Conservation (phyloP, 1,139 yeast species). For the Yamadazyma dendronema region DNA sequence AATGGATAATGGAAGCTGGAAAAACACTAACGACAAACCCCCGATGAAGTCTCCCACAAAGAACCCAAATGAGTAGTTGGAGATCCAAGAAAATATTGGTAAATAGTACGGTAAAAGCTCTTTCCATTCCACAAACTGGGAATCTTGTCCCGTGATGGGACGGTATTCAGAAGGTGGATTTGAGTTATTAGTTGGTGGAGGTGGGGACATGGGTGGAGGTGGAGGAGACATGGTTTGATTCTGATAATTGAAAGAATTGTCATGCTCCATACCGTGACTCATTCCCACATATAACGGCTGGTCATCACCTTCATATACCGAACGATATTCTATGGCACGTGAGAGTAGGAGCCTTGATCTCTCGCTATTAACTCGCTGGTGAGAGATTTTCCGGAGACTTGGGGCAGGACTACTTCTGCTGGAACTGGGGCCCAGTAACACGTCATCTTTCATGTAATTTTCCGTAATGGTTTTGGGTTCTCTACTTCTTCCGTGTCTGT, state of each 20-base stretch:
- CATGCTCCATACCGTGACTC: conserved; percentile 1
- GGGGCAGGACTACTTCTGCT: conserved; percentile 32
- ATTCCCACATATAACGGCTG: conserved; percentile 14
- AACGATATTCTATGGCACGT: conserved; percentile 14
- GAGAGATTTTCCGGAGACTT: conserved; percentile 31
- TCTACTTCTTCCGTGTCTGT: conserved; percentile 3
- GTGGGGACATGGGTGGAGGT: too few relatives aligned
- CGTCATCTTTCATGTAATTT: too few relatives aligned
- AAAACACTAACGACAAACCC: conserved; percentile 85
- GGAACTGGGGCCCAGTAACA: too few relatives aligned
- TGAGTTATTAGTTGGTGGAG: too few relatives aligned
- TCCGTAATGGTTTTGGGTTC: background rate
- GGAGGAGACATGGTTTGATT: too few relatives aligned
- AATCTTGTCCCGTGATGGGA: conserved; percentile 21
- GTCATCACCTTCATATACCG: conserved; percentile 17
- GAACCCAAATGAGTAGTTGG: conserved; percentile 50
- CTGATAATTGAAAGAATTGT: background rate
- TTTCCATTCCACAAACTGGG: conserved; percentile 27
- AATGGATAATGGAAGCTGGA: conserved; percentile 85
- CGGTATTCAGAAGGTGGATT: conserved; percentile 19
- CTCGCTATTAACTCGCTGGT: conserved; percentile 27
- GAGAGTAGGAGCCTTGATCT: conserved; percentile 6
- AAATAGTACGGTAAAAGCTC: conserved; percentile 62
- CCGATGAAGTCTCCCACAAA: conserved; percentile 78
- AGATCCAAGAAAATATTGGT: conserved; percentile 81